phyloP scores from a whole-genome alignment of 139 green algal genomes.

The Gonium pectorale region DNA sequence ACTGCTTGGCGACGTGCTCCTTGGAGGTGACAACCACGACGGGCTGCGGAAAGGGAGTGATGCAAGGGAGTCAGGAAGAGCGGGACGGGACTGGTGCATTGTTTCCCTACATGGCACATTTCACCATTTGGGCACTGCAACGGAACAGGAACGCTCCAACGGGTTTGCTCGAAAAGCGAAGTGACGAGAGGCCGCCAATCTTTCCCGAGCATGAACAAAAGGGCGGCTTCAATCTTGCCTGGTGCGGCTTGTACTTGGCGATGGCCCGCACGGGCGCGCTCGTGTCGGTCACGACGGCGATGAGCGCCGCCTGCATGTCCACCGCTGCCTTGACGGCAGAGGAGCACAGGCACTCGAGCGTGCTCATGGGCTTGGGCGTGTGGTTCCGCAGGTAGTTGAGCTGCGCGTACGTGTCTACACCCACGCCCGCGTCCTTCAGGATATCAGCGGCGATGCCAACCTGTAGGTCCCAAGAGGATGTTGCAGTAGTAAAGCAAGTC shows the following conservation, averaged over 20 bases:
- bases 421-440: slow-evolving; percentile 52
- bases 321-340: slow-evolving; percentile 61
- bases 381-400: slow-evolving; percentile 68
- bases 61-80: too few species aligned
- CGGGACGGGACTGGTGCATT: too few species aligned
- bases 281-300: slow-evolving; percentile 45
- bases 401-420: slow-evolving; percentile 56
- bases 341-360: slow-evolving; percentile 50
- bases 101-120: too few species aligned
- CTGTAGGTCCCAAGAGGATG: too few species aligned
- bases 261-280: slow-evolving; percentile 59
- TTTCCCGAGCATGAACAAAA: too few species aligned
- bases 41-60: too few species aligned
- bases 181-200: too few species aligned
- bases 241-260: slow-evolving; percentile 69
- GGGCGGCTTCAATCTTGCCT: too few species aligned
- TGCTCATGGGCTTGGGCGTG: slow-evolving; percentile 68
- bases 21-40: slow-evolving; percentile 56
- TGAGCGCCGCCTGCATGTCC: slow-evolving; percentile 49
- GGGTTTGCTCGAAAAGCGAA: too few species aligned
- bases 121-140: too few species aligned
- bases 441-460: slow-evolving; percentile 43
- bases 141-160: too few species aligned
- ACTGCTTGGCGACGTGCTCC: slow-evolving; percentile 20
- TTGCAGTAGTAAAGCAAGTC: too few species aligned